phyloP scores from a whole-genome alignment of 108 stramenopile species.

The Cyclostephanos invisitatus region DNA sequence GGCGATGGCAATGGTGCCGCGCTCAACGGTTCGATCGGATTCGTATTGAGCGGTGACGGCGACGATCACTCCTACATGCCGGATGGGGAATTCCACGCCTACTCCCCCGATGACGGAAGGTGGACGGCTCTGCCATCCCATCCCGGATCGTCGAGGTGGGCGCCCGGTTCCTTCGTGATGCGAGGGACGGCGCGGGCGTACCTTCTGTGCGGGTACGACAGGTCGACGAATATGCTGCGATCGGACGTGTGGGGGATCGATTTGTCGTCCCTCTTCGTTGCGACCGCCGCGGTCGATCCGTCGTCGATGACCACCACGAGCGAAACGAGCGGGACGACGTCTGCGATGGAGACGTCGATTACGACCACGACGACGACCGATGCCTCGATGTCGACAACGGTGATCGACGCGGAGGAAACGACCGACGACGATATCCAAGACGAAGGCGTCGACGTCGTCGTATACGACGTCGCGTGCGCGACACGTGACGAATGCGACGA shows the following conservation, averaged over 20 bases:
- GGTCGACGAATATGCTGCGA: neutral
- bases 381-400: neutral
- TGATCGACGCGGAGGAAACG: neutral
- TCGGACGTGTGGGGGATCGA: constrained; percentile 45
- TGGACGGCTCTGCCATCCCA: constrained; percentile 44
- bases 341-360: too few relatives aligned
- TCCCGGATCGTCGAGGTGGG: constrained; percentile 49
- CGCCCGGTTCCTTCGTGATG: constrained; percentile 50
- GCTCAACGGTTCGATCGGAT: constrained; percentile 32
- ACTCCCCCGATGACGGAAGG: constrained; percentile 6
- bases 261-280: constrained; percentile 25
- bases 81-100: constrained; percentile 48
- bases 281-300: neutral
- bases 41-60: constrained; percentile 46
- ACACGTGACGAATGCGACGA: neutral
- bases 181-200: constrained; percentile 32
- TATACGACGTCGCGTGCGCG: neutral
- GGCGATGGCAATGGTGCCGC: neutral
- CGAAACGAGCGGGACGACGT: neutral
- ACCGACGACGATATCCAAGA: neutral
- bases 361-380: neutral
- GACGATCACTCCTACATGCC: constrained; percentile 39
- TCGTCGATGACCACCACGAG: neutral
- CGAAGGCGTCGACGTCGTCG: neutral
- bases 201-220: constrained; percentile 32